These are phyloP conservation scores for Thuja plicata DNA, from an alignment of 83 land plant species.

Conservation along the genomic window DNA sequence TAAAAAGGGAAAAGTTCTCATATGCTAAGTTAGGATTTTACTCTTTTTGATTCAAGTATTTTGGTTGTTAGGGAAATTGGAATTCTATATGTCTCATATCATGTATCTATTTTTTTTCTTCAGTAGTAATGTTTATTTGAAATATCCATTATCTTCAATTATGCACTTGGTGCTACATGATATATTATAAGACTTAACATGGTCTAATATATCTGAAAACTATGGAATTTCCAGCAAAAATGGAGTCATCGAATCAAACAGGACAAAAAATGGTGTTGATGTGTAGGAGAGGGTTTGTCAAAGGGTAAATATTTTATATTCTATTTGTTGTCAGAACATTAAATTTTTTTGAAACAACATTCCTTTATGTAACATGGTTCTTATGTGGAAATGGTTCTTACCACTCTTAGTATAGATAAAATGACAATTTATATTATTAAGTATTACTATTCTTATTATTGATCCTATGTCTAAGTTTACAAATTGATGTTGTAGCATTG, in stretches of 20 bases:
- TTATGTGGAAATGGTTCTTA: neutral
- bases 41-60: too few species aligned
- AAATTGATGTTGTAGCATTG: neutral
- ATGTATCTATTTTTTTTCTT: too few species aligned
- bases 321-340: neutral
- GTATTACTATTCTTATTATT: neutral
- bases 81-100: too few species aligned
- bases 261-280: conserved; percentile 29
- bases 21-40: too few species aligned
- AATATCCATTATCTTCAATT: too few species aligned
- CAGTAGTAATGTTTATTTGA: too few species aligned
- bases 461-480: neutral
- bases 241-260: conserved; percentile 62
- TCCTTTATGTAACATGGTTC: neutral
- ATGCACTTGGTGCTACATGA: too few species aligned
- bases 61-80: too few species aligned
- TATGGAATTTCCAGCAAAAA: conserved; percentile 33
- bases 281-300: conserved; percentile 70
- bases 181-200: too few species aligned
- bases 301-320: conserved; percentile 34
- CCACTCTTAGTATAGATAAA: neutral
- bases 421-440: neutral
- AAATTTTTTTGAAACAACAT: neutral
- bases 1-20: too few species aligned
- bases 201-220: neutral